These are phyloP conservation scores for Cladosporium velox DNA, from an alignment of 2,329 filamentous ascomycete species.

Conservation along the genomic window DNA sequence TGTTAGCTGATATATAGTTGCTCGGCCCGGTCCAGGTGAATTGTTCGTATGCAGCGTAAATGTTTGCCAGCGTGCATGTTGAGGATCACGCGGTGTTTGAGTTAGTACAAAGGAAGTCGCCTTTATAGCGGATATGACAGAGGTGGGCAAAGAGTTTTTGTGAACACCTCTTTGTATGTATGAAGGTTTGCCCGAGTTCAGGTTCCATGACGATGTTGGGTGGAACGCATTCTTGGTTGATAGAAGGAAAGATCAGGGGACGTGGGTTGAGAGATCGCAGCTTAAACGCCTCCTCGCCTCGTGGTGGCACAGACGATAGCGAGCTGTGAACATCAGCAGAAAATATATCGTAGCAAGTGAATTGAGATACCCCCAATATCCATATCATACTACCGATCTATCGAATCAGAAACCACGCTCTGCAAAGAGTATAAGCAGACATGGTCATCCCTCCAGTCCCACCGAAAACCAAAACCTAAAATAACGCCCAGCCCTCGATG, in stretches of 20 bases:
- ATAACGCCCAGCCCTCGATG: neutral
- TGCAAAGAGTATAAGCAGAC: neutral
- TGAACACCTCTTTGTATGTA: neutral
- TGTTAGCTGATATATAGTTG: neutral
- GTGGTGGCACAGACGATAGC: neutral
- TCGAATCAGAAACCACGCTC: neutral
- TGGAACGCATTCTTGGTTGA: neutral
- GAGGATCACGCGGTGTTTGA: neutral
- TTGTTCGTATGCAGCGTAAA: neutral
- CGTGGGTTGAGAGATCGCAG: neutral
- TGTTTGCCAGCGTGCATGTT: neutral
- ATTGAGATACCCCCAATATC: neutral
- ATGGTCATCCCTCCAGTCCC: neutral
- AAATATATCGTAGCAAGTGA: neutral
- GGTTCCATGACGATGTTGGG: neutral
- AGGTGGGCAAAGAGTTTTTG: neutral
- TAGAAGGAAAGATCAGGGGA: neutral
- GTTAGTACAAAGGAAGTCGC: neutral
- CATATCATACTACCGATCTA: slow-evolving; percentile 1
- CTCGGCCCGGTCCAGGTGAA: too few relatives aligned
- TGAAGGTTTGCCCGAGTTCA: neutral
- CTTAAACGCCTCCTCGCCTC: neutral
- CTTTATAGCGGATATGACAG: neutral
- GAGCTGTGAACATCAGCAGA: neutral
- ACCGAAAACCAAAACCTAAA: neutral